phyloP scores from a whole-genome alignment of 305 asterid species.

The Plantago coronopus region DNA sequence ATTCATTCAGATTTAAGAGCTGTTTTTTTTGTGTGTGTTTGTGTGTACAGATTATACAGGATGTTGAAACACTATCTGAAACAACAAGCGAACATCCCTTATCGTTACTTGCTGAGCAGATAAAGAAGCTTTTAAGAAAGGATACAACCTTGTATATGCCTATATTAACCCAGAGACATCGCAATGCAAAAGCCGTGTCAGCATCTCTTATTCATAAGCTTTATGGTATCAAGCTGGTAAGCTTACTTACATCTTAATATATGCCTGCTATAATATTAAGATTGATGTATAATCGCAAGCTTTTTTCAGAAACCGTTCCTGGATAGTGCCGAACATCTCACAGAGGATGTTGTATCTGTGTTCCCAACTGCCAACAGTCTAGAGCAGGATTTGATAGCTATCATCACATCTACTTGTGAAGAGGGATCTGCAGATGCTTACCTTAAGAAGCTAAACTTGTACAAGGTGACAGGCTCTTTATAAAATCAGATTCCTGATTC shows the following conservation, averaged over 20 bases:
- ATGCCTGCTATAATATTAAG: slow-evolving; percentile 22
- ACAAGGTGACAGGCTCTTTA: slow-evolving; percentile 54
- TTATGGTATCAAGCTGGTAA: slow-evolving; percentile 85
- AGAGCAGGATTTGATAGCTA: slow-evolving; percentile 63
- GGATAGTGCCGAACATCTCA: slow-evolving; percentile 83
- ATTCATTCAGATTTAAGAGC: slow-evolving; percentile 12
- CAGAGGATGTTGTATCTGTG: slow-evolving; percentile 90
- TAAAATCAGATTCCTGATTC: slow-evolving; percentile 1
- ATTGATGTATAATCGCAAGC: slow-evolving; percentile 24
- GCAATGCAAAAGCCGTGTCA: slow-evolving; percentile 70
- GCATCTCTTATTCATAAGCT: slow-evolving; percentile 92
- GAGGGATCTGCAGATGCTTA: slow-evolving; percentile 78
- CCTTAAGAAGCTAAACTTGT: slow-evolving; percentile 62
- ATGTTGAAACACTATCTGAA: slow-evolving; percentile 70
- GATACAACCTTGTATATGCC: slow-evolving; percentile 65
- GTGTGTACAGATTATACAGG: slow-evolving; percentile 67
- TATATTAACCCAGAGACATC: slow-evolving; percentile 68
- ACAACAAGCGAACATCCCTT: slow-evolving; percentile 81
- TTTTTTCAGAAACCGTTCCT: slow-evolving; percentile 81
- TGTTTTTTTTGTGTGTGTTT: too few species aligned
- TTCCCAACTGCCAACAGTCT: slow-evolving; percentile 91
- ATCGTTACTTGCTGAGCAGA: slow-evolving; percentile 79
- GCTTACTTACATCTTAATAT: slow-evolving; percentile 25
- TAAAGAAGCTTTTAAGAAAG: slow-evolving; percentile 55
- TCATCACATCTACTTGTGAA: slow-evolving; percentile 62